Conservation (phyloP, 1,284 basidiomycete species). For the Abortiporus biennis region DNA sequence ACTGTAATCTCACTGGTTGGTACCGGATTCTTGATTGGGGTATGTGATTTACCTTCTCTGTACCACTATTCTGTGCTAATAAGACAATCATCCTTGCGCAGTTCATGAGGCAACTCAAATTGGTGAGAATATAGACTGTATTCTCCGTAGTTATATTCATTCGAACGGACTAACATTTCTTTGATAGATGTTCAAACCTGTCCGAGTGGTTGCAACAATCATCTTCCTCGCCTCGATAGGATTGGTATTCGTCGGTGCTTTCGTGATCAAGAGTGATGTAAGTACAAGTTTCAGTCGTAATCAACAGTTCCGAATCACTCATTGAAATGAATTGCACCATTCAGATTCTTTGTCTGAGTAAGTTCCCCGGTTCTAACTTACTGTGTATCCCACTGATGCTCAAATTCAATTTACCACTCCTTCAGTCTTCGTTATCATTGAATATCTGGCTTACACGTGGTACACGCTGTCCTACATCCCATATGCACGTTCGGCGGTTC, state of each 20-base stretch:
- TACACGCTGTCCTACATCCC: constrained; percentile 83
- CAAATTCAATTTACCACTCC: constrained; percentile 7
- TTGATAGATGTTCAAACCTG: constrained; percentile 88
- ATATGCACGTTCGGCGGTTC: constrained; percentile 72
- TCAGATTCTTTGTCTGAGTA: constrained; percentile 43
- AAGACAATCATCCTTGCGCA: constrained; percentile 25
- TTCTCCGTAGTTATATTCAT: too few species aligned
- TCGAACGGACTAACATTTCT: constrained; percentile 9
- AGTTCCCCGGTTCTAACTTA: constrained; percentile 16
- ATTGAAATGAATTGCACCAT: constrained; percentile 1
- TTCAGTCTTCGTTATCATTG: constrained; percentile 81
- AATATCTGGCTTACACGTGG: constrained; percentile 84
- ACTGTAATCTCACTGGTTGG: constrained; percentile 81
- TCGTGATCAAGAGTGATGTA: constrained; percentile 64
- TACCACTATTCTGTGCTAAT: constrained; percentile 1
- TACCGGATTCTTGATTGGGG: constrained; percentile 86
- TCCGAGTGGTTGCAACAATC: constrained; percentile 80
- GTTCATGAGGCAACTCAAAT: constrained; percentile 76
- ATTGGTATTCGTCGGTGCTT: constrained; percentile 78
- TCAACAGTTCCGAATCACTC: constrained; percentile 6
- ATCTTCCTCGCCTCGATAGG: constrained; percentile 74
- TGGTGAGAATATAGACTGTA: constrained; percentile 58
- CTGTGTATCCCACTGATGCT: constrained; percentile 6
- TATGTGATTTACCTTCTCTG: constrained; percentile 30
- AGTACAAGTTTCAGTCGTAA: constrained; percentile 24